Evolutionary conservation across 371 early-diverging fungal genomes (phyloP).

Genomic region (Basidiobolus meristosporus): DNA sequence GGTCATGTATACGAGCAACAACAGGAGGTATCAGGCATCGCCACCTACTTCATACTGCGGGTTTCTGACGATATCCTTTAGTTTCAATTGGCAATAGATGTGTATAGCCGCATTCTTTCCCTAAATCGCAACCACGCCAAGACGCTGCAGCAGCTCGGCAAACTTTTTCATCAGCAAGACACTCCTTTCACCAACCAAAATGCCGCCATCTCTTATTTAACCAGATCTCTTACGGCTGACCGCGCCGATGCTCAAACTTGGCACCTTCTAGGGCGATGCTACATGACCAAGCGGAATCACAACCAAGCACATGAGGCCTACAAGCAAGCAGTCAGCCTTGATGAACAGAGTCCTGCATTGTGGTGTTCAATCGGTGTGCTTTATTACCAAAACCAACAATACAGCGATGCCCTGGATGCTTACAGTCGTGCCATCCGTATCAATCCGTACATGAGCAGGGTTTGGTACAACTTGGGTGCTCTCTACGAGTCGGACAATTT

Average conservation of each 20-base stretch:
- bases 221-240: conserved; percentile 70
- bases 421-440: conserved; percentile 87
- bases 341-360: conserved; percentile 85
- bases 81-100: conserved; percentile 67
- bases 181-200: conserved; percentile 67
- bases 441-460: conserved; percentile 88
- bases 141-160: conserved; percentile 89
- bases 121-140: conserved; percentile 89
- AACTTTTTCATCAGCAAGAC: conserved; percentile 78
- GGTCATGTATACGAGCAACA: conserved; percentile 92
- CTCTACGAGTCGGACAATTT: conserved; percentile 95
- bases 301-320: conserved; percentile 94
- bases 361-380: conserved; percentile 98
- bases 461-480: conserved; percentile 92
- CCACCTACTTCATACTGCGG: background rate
- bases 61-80: conserved; percentile 5
- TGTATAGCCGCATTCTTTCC: conserved; percentile 75
- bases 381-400: conserved; percentile 90
- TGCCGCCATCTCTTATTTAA: conserved; percentile 62
- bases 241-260: conserved; percentile 81
- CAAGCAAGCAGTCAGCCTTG: conserved; percentile 92
- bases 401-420: conserved; percentile 91
- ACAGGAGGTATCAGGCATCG: conserved; percentile 37
- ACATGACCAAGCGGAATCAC: conserved; percentile 88
- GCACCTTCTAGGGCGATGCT: conserved; percentile 90